Base-by-base conservation (phyloP, 345 rosid genomes). In the Euphorbia lathyris region DNA sequence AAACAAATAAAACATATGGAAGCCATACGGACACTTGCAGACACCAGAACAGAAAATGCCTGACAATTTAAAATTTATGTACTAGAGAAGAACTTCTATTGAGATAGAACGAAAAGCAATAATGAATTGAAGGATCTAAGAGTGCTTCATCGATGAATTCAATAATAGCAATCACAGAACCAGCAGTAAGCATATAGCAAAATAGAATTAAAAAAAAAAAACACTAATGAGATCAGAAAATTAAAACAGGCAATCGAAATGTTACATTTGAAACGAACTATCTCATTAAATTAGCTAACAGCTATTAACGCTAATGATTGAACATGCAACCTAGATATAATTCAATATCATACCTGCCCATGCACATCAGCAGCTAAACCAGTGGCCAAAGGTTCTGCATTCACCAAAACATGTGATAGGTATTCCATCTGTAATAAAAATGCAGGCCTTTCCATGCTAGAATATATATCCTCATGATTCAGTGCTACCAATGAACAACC, bases 341-440 rank as follows among this genome's bases (percentile, higher is more conserved):
- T 69, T 20, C 6, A 11, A 34, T 10, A 67, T 11, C 10, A 53
- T 80, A 92, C 97, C 93, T 92, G 97, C 36, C 98, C 98, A 26
- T 94, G 97, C 61, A 94, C 96, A 75, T 91, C 97, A 79, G 85
- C 79, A 19, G 97, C 99, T 81, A 91, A 82, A 71, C 97, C 99
- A 56, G 97, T 91, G 63, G 90, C 91, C 73, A 95, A 80, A 78
- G 97, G 97, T 73, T 84, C 96, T 55, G 84, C 84, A 73, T 89
- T 90, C 13, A 94, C 80, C 76, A 92, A 78, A 73, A 94, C 71
- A 82, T 90, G 93, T 19, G 96, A 85, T 72, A 82, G 86, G 72
- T 87, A 90, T 63, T 87, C 87, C 87, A 84, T 83, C 67, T 86
- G 86, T 56, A 88, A 74, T 70, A 85, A 23, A 71, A 84, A 76